These are phyloP conservation scores for Cutaneotrichosporon cavernicola DNA, from an alignment of 1,284 basidiomycete genomes.

Conservation along the genomic window DNA sequence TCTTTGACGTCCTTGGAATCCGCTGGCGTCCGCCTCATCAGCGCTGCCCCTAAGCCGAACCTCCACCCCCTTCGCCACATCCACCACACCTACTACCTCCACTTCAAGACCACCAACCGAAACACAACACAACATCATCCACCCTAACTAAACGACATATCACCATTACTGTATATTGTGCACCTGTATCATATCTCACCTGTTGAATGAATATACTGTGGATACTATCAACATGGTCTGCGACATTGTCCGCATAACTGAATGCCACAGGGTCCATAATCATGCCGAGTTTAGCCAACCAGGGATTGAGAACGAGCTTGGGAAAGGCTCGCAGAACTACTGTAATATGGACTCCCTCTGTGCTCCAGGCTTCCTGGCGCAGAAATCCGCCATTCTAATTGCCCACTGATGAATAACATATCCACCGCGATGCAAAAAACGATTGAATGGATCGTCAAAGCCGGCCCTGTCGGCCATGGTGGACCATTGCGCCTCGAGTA, in stretches of 20 bases:
- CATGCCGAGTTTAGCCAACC: no score
- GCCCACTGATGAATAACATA: no score
- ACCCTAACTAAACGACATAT: not conserved
- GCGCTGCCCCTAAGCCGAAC: constrained; percentile 14
- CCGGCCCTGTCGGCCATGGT: no score
- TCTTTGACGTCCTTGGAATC: constrained; percentile 67
- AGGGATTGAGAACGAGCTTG: no score
- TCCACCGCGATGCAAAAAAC: no score
- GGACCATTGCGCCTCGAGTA: no score
- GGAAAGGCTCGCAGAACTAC: no score
- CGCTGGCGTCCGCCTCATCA: constrained; percentile 36
- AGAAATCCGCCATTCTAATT: no score
- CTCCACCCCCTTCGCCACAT: not conserved
- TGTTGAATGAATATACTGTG: constrained; percentile 1
- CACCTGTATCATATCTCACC: not conserved
- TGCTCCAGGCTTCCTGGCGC: no score
- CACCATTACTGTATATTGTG: not conserved
- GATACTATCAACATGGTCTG: not conserved
- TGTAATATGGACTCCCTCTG: no score
- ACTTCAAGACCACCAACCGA: not conserved
- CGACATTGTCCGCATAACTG: not conserved
- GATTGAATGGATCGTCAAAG: no score
- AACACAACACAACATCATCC: not conserved
- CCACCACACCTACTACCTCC: not conserved
- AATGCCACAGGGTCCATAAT: no score